phyloP scores from a whole-genome alignment of 495 filamentous ascomycete genomes.

The Annulohypoxylon nitens region DNA sequence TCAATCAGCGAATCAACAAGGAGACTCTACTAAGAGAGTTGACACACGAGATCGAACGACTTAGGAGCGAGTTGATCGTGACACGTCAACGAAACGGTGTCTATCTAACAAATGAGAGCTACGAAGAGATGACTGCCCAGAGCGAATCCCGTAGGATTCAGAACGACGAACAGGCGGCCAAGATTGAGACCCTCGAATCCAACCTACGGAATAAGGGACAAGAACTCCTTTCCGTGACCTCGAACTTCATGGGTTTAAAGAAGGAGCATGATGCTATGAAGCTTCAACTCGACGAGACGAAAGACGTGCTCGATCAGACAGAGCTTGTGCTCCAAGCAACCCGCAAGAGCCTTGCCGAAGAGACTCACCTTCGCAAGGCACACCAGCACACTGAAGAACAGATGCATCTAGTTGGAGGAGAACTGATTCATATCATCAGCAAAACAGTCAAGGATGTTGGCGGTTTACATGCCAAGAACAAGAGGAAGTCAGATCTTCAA shows the following conservation, averaged over 20 bases:
- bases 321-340: slow-evolving; percentile 84
- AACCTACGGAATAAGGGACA: slow-evolving; percentile 92
- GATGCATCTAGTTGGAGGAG: slow-evolving; percentile 76
- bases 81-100: slow-evolving; percentile 95
- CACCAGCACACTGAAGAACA: slow-evolving; percentile 87
- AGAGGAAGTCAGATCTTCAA: slow-evolving; percentile 86
- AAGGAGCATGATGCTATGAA: slow-evolving; percentile 86
- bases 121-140: slow-evolving; percentile 87
- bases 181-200: slow-evolving; percentile 91
- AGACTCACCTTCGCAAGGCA: slow-evolving; percentile 81
- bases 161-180: slow-evolving; percentile 90
- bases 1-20: slow-evolving; percentile 91
- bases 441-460: slow-evolving; percentile 83
- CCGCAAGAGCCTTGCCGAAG: slow-evolving; percentile 79
- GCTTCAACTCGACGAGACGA: slow-evolving; percentile 78
- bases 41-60: slow-evolving; percentile 90
- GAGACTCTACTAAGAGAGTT: slow-evolving; percentile 91
- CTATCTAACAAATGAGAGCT: slow-evolving; percentile 85
- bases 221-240: slow-evolving; percentile 86
- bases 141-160: slow-evolving; percentile 94
- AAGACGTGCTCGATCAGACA: slow-evolving; percentile 84
- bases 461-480: slow-evolving; percentile 84
- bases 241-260: slow-evolving; percentile 85
- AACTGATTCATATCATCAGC: slow-evolving; percentile 80
- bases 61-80: slow-evolving; percentile 93